Base-by-base conservation (phyloP, 2,329 filamentous ascomycete genomes). In the Phaeosphaeriaceae sp. region DNA sequence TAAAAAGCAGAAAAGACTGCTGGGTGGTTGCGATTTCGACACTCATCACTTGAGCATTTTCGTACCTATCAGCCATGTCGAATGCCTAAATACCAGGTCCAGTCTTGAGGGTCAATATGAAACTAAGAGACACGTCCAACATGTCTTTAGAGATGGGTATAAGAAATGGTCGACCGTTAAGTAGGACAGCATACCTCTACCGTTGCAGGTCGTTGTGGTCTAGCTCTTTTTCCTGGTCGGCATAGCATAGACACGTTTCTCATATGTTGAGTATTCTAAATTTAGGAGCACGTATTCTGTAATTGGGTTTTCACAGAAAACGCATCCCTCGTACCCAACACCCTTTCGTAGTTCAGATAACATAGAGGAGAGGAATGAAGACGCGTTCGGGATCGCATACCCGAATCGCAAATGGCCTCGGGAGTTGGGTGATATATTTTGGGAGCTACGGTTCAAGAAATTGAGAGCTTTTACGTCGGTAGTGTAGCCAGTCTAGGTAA, bases 1-100 rank as follows among this genome's bases (percentile, higher is more conserved):
- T 75, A 13, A 70, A 68, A 0, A 73, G 73, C 4, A 70, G 62
- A 23, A 79, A 78, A 17, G 44, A 39, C 1, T 71, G 71, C 41
- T 73, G 71, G 4, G 72, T 68, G 6, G 72, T 70, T 30, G 64
- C 69, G 12, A 76, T 67, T 44, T 76, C 74, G 11, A 71, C 75
- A 6, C 60, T 60, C 3, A 55, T 34, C 3, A 62, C 29, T 29
- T 63, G 46, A 1, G 54, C 43, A 12, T 36, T 46, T 2, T 58
- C 50, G 37, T 54, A 62, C 20, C 51, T 57, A 46, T 65, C 61
- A 3, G 57, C 61, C 55, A 64, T 61, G 26, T 63, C 62, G 23
- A 64, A 60, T 11, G 58, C 60, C 60, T 60, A 64, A 18, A 64
- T 63, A 8, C 60, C 61, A 5, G 58, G 60, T 1, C 61, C 61